Conservation (phyloP, 495 filamentous ascomycete genomes). For the Haplographium delicatum region DNA sequence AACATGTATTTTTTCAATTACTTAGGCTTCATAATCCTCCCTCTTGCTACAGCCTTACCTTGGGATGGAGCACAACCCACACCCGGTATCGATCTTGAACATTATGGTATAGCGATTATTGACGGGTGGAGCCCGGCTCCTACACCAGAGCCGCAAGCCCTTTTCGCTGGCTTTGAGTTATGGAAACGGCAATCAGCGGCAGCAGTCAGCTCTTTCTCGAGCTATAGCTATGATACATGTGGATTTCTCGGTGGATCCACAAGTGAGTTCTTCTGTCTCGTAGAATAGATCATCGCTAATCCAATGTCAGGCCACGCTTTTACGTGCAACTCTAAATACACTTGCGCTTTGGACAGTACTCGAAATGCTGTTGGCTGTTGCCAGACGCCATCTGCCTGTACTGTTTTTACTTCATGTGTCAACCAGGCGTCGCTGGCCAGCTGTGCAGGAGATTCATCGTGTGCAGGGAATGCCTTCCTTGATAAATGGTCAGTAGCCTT, state of each 20-base stretch:
- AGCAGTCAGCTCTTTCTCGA: not conserved
- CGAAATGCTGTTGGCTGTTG: not conserved
- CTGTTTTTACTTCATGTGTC: not conserved
- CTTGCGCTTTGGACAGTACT: not conserved
- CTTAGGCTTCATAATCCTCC: not conserved
- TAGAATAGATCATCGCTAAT: not conserved
- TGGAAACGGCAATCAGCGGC: not conserved
- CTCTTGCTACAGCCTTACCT: not conserved
- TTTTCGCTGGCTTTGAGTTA: not conserved
- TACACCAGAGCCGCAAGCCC: not conserved
- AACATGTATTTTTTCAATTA: not conserved
- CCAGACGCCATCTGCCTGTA: not conserved
- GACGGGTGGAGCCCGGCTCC: not conserved
- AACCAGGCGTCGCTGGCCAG: not conserved
- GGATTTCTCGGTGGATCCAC: not conserved
- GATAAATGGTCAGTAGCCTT: not conserved
- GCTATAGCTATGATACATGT: not conserved
- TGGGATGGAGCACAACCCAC: not conserved
- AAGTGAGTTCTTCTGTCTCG: not conserved
- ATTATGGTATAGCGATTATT: not conserved
- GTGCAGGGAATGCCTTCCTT: not conserved
- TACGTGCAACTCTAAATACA: not conserved
- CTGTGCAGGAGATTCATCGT: not conserved
- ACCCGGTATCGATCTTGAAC: not conserved
- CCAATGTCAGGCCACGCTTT: not conserved